Evolutionary conservation across 2,329 filamentous ascomycete species (phyloP), one percentile per base, ranked within the genome.

Genomic region (Talaromyces sp.): DNA sequence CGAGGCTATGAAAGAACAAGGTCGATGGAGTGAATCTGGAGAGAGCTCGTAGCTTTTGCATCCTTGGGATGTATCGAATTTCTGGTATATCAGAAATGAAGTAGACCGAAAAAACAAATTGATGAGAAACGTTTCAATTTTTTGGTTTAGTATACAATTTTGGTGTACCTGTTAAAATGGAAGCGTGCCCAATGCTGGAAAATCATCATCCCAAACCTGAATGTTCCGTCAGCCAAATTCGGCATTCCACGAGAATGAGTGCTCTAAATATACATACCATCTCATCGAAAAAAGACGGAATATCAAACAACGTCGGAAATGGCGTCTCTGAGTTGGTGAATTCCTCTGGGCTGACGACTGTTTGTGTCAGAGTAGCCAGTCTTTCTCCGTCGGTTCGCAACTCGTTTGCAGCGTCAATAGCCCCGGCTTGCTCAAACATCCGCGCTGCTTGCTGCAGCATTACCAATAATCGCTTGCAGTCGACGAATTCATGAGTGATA

Each of bases 341-440:
- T 16, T 9, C 54, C 11, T 58, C 54, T 14, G 54, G 54, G 7
- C 33, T 58, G 10, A 58, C 37, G 11, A 58, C 54, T 24, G 35
- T 58, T 13, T 41, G 33, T 2, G 54, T 58, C 39, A 58, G 22
- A 14, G 37, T 19, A 24, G 54, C 54, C 10, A 58, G 13, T 14
- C 10, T 58, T 2, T 58, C 54, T 24, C 27, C n/a, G 19, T 58
- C 54, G 43, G 16, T 22, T 43, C 54, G 54, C 35, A 58, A n/a
- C 35, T 58, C 54, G 7, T n/a, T 58, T 1, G 54, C 54, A 7
- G 54, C 54, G 13, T 58, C 54, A n/a, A 58, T 41, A 27, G 35
- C 54, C n/a, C 54, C 54, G 24, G 54, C 54, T n/a, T 58, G 54
- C 22, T 58, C 54, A 58, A 58, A 58, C 54, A 58, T 58, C 16